A percentile compares a stretch with the other conserved stretches of the same genome.
Evolutionary conservation across 2,329 filamentous ascomycete genomes (phyloP).

Genomic region (Anisogramma anomala): DNA sequence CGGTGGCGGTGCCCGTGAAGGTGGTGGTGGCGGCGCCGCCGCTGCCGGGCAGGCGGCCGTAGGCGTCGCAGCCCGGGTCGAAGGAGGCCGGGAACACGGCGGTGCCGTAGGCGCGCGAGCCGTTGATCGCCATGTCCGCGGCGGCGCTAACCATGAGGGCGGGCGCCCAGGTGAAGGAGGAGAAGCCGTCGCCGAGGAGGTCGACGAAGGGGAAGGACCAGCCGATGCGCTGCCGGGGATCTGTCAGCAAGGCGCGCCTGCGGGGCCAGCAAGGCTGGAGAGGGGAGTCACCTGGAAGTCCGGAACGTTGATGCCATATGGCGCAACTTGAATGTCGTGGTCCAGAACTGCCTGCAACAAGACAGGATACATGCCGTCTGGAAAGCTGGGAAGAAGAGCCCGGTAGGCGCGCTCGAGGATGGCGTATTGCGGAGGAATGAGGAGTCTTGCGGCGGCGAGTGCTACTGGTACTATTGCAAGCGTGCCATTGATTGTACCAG

Average conservation of each 20-base stretch:
- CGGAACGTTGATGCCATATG: slow-evolving; percentile 27
- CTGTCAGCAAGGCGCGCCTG: slow-evolving; percentile 7
- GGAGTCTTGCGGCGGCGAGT: slow-evolving; percentile 30
- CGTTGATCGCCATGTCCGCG: slow-evolving; percentile 32
- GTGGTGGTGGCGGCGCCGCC: slow-evolving; percentile 20
- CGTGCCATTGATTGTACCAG: slow-evolving; percentile 43
- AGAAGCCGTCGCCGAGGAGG: slow-evolving; percentile 35
- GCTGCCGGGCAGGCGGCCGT: slow-evolving; percentile 21
- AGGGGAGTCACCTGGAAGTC: slow-evolving; percentile 35
- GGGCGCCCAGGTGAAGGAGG: slow-evolving; percentile 39
- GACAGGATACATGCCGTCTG: slow-evolving; percentile 40
- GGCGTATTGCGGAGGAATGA: slow-evolving; percentile 36
- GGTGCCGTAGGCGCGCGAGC: slow-evolving; percentile 35
- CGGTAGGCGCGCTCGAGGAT: slow-evolving; percentile 40
- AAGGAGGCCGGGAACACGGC: slow-evolving; percentile 30
- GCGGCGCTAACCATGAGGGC: slow-evolving; percentile 34
- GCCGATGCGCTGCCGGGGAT: slow-evolving; percentile 29
- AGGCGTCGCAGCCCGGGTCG: slow-evolving; percentile 38
- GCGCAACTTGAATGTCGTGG: slow-evolving; percentile 36
- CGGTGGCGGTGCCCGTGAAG: slow-evolving; percentile 16
- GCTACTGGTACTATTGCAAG: slow-evolving; percentile 40
- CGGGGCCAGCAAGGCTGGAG: slow-evolving; percentile 6
- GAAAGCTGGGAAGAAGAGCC: slow-evolving; percentile 35
- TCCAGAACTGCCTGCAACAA: slow-evolving; percentile 38
- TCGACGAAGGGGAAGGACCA: slow-evolving; percentile 47